A percentile compares a stretch with the other conserved stretches of the same genome.
Conservation (phyloP, 345 rosid genomes). For the Corchorus capsularis region DNA sequence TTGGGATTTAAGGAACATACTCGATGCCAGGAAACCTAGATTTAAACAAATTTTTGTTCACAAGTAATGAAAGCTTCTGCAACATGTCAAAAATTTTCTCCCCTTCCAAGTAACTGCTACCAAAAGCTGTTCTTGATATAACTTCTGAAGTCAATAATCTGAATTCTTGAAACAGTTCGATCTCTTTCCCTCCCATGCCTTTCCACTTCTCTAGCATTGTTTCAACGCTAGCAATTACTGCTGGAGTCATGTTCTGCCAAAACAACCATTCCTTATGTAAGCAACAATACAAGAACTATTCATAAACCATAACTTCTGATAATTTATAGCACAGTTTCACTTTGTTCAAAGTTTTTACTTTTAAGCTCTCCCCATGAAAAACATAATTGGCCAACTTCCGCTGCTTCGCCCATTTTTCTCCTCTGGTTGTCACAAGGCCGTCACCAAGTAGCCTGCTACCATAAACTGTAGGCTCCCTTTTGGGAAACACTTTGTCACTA, state of each 20-base stretch:
- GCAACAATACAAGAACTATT: background rate
- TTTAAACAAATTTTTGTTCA: background rate
- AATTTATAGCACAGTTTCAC: background rate
- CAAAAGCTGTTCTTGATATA: conserved; percentile 55
- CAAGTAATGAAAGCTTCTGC: conserved; percentile 19
- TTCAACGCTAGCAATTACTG: conserved; percentile 38
- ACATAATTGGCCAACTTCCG: conserved; percentile 45
- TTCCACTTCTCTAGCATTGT: conserved; percentile 51
- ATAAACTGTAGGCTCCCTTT: conserved; percentile 25
- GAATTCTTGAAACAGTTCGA: conserved; percentile 41
- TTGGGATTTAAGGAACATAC: background rate
- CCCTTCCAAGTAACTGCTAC: conserved; percentile 49
- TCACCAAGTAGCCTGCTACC: conserved; percentile 32
- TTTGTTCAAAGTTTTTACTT: conserved; percentile 21
- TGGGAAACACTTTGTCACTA: conserved; percentile 28
- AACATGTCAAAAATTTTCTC: conserved; percentile 43
- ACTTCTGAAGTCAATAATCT: conserved; percentile 47
- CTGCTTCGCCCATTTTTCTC: conserved; percentile 45
- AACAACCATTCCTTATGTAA: background rate
- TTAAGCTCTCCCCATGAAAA: conserved; percentile 51
- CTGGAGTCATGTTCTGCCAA: conserved; percentile 38
- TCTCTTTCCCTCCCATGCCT: conserved; percentile 34
- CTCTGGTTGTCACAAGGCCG: conserved; percentile 31
- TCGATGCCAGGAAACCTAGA: background rate
- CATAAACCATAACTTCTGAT: background rate